Conservation (phyloP, 148 eudicot species). For the Silene uniflora region DNA sequence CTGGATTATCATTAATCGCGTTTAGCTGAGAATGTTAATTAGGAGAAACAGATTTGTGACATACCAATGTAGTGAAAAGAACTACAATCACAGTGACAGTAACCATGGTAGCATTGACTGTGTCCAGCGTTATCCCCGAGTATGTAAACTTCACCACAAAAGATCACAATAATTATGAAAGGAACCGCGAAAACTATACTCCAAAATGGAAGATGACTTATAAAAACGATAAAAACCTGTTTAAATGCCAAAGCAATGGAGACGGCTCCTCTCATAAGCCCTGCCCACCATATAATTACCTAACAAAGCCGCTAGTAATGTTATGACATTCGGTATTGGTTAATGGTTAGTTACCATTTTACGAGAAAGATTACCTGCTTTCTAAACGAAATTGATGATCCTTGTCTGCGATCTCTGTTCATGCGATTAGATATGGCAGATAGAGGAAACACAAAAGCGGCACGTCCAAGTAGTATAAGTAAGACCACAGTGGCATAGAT, state of each 20-base stretch:
- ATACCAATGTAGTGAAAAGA: conserved; percentile 82
- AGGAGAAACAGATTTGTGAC: neutral
- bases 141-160: conserved; percentile 63
- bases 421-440: conserved; percentile 66
- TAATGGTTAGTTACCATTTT: neutral
- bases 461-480: conserved; percentile 75
- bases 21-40: neutral
- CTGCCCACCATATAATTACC: conserved; percentile 98
- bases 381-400: conserved; percentile 50
- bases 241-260: conserved; percentile 96
- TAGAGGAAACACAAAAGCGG: conserved; percentile 91
- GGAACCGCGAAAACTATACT: neutral
- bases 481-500: conserved; percentile 45
- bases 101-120: conserved; percentile 76
- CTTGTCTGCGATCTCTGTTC: conserved; percentile 43
- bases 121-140: conserved; percentile 67
- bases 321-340: neutral
- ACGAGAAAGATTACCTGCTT: conserved; percentile 51
- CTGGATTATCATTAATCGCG: neutral
- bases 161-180: neutral
- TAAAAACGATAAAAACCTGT: conserved; percentile 42
- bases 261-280: conserved; percentile 98
- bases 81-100: conserved; percentile 73
- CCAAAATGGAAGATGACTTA: neutral
- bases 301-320: conserved; percentile 10